Evolutionary conservation across 106 monocot genomes (phyloP), one percentile per base, ranked within the genome.

Genomic region (Narthecium ossifragum): DNA sequence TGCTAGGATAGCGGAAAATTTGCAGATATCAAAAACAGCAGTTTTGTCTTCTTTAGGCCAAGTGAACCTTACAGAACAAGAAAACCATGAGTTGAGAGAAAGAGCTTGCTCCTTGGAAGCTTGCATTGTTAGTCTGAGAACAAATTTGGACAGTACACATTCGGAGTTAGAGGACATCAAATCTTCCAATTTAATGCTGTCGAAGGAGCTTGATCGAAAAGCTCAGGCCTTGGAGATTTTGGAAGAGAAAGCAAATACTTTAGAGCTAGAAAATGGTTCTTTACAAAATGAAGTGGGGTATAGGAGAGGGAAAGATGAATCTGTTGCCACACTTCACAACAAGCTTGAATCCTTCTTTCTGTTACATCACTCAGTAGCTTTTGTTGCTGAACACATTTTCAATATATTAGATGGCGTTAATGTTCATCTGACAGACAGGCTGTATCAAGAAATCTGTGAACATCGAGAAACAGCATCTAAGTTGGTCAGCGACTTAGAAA

Each of bases 401-500:
- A 58, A 57, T 27, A 49, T 56, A 12, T 49, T 68, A 34, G 46
- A 73, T 49, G 64, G 14, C 0, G 50, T 41, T 10, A 26, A 62
- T 41, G 29, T 72, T 31, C 55, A 25, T 1, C 22, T 75, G 46
- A 65, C 57, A 7, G 55, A 85, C 46, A 68, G 49, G 57, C 63
- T 75, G 17, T 32, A 60, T 30, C 33, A 43, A 49, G 69, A 85
- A 60, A 62, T 70, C 34, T 20, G 41, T 70, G 57, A 81, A 29
- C 41, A 67, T 31, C 43, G 66, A 36, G 59, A 66, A 1, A 60
- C 26, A n/a, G 51, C 59, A 55, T 75, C 65, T 21, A 56, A 75
- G 41, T 57, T 90, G 49, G 37, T 71, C 26, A 46, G 28, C 41
- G 72, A 85, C 51, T 32, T 81, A 59, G 71, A 78, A 8, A 20